Conservation (phyloP, 176 grass and related monocot genomes). For the Saccharum officinarum region DNA sequence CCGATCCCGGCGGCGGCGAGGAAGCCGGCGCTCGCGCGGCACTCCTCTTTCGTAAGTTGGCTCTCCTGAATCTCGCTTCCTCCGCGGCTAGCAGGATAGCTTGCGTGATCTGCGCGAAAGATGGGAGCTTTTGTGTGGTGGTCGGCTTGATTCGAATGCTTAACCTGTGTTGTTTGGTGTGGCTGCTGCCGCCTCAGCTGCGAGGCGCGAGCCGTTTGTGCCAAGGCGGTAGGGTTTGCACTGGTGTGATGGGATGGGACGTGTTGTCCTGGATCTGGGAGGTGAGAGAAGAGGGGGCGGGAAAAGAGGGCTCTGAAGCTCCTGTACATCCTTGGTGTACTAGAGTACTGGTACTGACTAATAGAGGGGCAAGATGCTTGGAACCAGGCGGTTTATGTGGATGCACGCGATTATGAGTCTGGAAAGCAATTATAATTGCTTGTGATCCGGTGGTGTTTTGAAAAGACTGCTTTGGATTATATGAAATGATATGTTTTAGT, state of each 20-base stretch:
- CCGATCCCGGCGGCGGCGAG: slow-evolving; percentile 53
- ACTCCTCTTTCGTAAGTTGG: slow-evolving; percentile 71
- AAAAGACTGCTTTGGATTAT: background rate
- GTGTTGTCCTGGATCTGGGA: background rate
- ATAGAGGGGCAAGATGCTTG: background rate
- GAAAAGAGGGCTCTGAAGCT: slow-evolving; percentile 16
- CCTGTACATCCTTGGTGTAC: slow-evolving; percentile 21
- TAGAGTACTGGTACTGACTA: slow-evolving; percentile 3
- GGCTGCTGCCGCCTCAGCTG: background rate
- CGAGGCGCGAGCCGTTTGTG: background rate
- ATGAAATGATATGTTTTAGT: slow-evolving; percentile 18
- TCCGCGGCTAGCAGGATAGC: background rate
- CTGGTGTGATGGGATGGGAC: background rate
- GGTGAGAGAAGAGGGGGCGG: background rate
- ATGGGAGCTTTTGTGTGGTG: slow-evolving; percentile 12
- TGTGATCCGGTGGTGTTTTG: slow-evolving; percentile 17
- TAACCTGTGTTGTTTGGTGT: slow-evolving; percentile 6
- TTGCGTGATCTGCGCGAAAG: slow-evolving; percentile 27
- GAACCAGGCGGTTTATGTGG: slow-evolving; percentile 31
- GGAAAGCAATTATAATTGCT: slow-evolving; percentile 21
- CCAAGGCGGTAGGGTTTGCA: background rate
- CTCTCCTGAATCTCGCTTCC: slow-evolving; percentile 8
- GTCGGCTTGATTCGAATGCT: background rate
- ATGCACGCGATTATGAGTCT: background rate
- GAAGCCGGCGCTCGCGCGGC: slow-evolving; percentile 58